Percentiles rank a stretch among this genome's conserved stretches.
Conservation (phyloP, 257 asterid genomes). For the Misopates orontium region DNA sequence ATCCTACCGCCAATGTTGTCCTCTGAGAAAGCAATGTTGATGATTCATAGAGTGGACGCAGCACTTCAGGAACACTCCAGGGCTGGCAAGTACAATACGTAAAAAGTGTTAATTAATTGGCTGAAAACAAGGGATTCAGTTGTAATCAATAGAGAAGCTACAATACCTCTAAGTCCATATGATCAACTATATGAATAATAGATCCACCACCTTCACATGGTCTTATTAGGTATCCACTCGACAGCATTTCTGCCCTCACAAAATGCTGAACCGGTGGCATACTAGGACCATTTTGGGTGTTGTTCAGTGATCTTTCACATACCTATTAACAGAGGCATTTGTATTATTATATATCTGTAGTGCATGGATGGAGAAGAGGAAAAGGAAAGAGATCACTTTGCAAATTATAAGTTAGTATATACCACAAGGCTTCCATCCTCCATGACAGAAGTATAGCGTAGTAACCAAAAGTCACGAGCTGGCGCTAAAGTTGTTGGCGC, state of each 20-base stretch:
- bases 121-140: slow-evolving; percentile 3
- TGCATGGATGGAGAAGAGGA: background rate
- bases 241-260: slow-evolving; percentile 84
- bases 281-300: slow-evolving; percentile 94
- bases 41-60: slow-evolving; percentile 90
- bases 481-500: slow-evolving; percentile 94
- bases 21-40: slow-evolving; percentile 85
- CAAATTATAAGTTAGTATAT: background rate
- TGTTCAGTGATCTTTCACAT: slow-evolving; percentile 92
- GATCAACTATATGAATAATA: slow-evolving; percentile 89
- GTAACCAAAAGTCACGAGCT: slow-evolving; percentile 95
- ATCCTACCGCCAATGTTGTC: slow-evolving; percentile 80
- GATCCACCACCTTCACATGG: slow-evolving; percentile 99
- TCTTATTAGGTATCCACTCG: slow-evolving; percentile 93
- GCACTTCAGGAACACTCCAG: slow-evolving; percentile 96
- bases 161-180: slow-evolving; percentile 82
- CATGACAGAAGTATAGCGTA: slow-evolving; percentile 91
- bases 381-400: background rate
- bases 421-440: slow-evolving; percentile 99
- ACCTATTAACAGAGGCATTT: slow-evolving; percentile 42
- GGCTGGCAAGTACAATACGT: slow-evolving; percentile 50
- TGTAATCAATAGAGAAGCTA: background rate
- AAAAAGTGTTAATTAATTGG: background rate
- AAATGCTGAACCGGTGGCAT: slow-evolving; percentile 89
- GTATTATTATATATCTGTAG: background rate